These are phyloP conservation scores for Aspergillus carbonarius DNA, from an alignment of 2,329 filamentous ascomycete genomes.

Conservation along the genomic window DNA sequence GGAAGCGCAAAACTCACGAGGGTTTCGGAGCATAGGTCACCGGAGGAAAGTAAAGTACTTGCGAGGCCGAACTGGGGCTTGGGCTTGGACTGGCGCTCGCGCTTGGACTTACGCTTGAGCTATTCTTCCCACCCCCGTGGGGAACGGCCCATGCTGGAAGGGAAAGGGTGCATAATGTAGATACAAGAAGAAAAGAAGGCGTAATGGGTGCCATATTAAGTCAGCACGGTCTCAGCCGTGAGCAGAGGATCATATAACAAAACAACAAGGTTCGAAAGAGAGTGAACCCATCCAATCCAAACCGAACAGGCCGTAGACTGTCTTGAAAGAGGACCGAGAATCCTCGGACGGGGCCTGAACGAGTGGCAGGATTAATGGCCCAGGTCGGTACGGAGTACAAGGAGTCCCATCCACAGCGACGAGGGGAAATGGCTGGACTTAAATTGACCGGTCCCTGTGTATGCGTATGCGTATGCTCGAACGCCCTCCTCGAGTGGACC, in stretches of 20 bases:
- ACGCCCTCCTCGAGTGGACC: background rate
- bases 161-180: background rate
- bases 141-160: slow-evolving; percentile 2
- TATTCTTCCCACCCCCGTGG: background rate
- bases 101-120: background rate
- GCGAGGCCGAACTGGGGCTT: background rate
- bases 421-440: background rate
- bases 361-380: background rate
- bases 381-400: background rate
- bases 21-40: slow-evolving; percentile 9
- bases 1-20: slow-evolving; percentile 4
- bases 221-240: background rate
- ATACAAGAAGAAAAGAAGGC: background rate
- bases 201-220: background rate
- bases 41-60: background rate
- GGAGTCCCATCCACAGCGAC: background rate
- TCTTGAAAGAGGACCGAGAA: background rate
- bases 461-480: background rate
- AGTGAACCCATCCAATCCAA: background rate
- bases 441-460: background rate
- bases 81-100: too few relatives aligned
- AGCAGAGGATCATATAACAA: background rate
- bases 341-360: background rate
- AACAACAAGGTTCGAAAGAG: too few relatives aligned
- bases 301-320: background rate